Percentiles rank a stretch among this genome's conserved stretches.
Conservation (phyloP, 2,329 filamentous ascomycete species). For the Neofusicoccum laricinum region DNA sequence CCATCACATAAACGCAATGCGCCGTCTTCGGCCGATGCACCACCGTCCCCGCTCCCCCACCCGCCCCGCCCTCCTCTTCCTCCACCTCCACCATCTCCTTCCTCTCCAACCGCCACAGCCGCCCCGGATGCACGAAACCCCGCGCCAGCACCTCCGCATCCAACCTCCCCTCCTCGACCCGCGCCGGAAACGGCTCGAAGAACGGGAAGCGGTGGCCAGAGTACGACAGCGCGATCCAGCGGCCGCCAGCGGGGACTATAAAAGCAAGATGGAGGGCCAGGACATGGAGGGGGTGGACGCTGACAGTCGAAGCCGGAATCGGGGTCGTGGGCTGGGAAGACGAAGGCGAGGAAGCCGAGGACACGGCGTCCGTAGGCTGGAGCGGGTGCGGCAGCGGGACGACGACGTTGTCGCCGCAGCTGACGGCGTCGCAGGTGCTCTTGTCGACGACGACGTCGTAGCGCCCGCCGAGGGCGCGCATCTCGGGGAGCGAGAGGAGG, state of each 20-base stretch:
- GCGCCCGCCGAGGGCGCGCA: slow-evolving; percentile 21
- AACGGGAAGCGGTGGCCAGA: slow-evolving; percentile 40
- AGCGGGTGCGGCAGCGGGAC: slow-evolving; percentile 32
- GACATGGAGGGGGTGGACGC: slow-evolving; percentile 37
- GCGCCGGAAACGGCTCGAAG: slow-evolving; percentile 21
- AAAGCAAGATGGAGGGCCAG: slow-evolving; percentile 40
- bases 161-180: slow-evolving; percentile 14
- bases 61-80: slow-evolving; percentile 20
- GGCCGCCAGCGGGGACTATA: slow-evolving; percentile 34
- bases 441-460: slow-evolving; percentile 39
- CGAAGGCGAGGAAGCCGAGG: background rate
- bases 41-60: slow-evolving; percentile 14
- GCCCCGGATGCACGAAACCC: slow-evolving; percentile 36
- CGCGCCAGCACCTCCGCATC: slow-evolving; percentile 23
- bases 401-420: slow-evolving; percentile 33
- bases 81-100: slow-evolving; percentile 32
- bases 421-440: slow-evolving; percentile 37
- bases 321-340: background rate
- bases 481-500: slow-evolving; percentile 33
- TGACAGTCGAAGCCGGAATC: too few species aligned
- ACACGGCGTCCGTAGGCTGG: background rate
- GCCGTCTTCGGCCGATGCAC: slow-evolving; percentile 35
- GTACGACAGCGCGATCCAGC: slow-evolving; percentile 42
- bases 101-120: slow-evolving; percentile 35
- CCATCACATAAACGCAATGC: slow-evolving; percentile 40